A percentile compares a stretch with the other conserved stretches of the same genome.
Evolutionary conservation across 306 rosid species (phyloP).

Genomic region (Luffa acutangula): DNA sequence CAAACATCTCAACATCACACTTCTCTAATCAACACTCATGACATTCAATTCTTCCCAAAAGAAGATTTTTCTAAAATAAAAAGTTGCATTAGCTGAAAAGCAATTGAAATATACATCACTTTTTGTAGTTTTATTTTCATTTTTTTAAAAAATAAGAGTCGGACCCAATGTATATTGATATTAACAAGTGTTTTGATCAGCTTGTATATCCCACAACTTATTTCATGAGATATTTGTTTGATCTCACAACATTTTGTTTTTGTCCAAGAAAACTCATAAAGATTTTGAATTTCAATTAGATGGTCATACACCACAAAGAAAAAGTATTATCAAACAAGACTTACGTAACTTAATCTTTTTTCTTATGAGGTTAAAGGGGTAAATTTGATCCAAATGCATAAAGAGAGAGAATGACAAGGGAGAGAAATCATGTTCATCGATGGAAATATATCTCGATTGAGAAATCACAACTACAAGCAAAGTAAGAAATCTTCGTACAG

Average conservation of each 20-base stretch:
- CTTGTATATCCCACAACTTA: not conserved
- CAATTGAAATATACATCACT: not conserved
- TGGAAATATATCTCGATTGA: no score
- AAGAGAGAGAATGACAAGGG: no score
- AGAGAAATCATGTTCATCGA: no score
- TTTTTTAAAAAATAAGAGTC: no score
- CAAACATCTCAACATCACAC: slow-evolving; percentile 1
- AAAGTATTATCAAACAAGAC: not conserved
- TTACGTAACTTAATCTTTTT: not conserved
- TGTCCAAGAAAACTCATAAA: no score
- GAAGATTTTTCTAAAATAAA: not conserved
- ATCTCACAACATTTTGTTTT: no score
- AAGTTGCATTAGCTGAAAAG: not conserved
- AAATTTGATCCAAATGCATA: not conserved
- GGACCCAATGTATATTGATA: no score
- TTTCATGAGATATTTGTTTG: not conserved
- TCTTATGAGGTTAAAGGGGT: not conserved
- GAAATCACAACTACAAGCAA: no score
- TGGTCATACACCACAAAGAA: no score
- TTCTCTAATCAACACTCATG: not conserved
- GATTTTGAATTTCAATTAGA: no score
- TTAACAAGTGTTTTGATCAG: no score
- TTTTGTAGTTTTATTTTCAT: not conserved
- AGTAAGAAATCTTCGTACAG: not conserved
- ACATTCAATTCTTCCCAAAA: not conserved